Evolutionary conservation across 108 stramenopile species (phyloP).

Genomic region (Hondaea fermentalgiana): DNA sequence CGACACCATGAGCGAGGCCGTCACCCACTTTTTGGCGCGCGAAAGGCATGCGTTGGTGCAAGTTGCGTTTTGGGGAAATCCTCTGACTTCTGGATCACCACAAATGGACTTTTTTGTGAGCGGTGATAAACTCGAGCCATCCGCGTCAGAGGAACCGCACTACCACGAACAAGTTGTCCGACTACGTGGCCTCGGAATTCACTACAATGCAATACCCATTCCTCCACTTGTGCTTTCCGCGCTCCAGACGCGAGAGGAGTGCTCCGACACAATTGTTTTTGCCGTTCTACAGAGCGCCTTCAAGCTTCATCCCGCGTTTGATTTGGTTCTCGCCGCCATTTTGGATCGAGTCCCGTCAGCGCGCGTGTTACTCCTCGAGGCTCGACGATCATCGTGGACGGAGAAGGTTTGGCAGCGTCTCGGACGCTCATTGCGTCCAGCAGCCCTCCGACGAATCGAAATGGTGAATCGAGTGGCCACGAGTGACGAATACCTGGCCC

Average conservation of each 20-base stretch:
- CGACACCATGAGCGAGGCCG: slow-evolving; percentile 45
- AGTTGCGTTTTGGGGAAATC: slow-evolving; percentile 56
- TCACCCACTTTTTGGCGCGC: slow-evolving; percentile 39
- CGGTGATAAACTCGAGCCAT: slow-evolving; percentile 41
- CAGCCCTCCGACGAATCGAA: neutral
- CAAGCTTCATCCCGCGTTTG: slow-evolving; percentile 61
- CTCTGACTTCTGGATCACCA: slow-evolving; percentile 39
- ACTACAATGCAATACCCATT: slow-evolving; percentile 39
- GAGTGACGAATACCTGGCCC: slow-evolving; percentile 22
- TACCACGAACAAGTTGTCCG: slow-evolving; percentile 63
- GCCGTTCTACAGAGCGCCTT: slow-evolving; percentile 55
- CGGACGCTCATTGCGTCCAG: neutral
- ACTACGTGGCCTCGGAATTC: slow-evolving; percentile 56
- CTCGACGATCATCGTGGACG: slow-evolving; percentile 38
- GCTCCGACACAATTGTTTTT: slow-evolving; percentile 29
- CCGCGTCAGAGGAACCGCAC: slow-evolving; percentile 16
- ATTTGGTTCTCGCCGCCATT: slow-evolving; percentile 45
- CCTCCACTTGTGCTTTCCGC: slow-evolving; percentile 27
- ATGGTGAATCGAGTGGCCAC: slow-evolving; percentile 31
- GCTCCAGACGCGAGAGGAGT: neutral
- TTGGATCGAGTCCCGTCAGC: slow-evolving; percentile 33
- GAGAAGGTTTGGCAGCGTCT: slow-evolving; percentile 21
- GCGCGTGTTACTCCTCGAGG: slow-evolving; percentile 45
- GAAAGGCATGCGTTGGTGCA: slow-evolving; percentile 41
- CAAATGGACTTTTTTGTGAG: slow-evolving; percentile 51